phyloP scores from a whole-genome alignment of 73 alveolate species.

The Paramecium primaurelia region DNA sequence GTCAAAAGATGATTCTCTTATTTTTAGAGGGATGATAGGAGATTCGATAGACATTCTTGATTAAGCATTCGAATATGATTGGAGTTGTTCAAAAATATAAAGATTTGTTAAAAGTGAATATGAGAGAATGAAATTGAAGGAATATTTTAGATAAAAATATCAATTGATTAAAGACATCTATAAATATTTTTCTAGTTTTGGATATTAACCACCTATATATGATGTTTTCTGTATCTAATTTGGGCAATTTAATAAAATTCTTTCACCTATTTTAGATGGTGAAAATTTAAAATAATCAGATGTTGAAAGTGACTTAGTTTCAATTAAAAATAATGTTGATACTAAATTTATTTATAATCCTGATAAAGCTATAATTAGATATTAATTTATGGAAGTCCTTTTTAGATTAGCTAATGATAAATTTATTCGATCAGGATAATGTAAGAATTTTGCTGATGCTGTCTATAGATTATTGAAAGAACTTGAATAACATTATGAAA shows the following conservation, averaged over 20 bases:
- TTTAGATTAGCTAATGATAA: slow-evolving; percentile 67
- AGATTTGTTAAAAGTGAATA: slow-evolving; percentile 66
- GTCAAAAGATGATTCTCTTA: slow-evolving; percentile 56
- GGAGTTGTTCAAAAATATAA: slow-evolving; percentile 71
- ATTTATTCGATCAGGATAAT: slow-evolving; percentile 59
- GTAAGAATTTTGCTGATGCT: slow-evolving; percentile 56
- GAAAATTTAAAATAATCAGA: background rate
- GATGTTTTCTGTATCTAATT: background rate
- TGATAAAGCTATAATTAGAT: slow-evolving; percentile 60
- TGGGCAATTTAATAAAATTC: slow-evolving; percentile 46
- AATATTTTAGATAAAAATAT: slow-evolving; percentile 51
- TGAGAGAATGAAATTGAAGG: slow-evolving; percentile 60
- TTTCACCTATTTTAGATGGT: background rate
- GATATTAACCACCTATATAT: background rate
- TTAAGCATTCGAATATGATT: slow-evolving; percentile 83
- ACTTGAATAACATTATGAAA: background rate
- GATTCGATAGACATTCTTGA: slow-evolving; percentile 70
- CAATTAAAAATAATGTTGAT: slow-evolving; percentile 9
- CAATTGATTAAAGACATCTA: slow-evolving; percentile 53
- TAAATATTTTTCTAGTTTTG: slow-evolving; percentile 26
- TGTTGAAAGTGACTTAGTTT: background rate
- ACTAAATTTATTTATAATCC: slow-evolving; percentile 56
- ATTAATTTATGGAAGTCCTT: slow-evolving; percentile 66
- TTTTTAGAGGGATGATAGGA: slow-evolving; percentile 66
- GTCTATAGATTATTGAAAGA: slow-evolving; percentile 60